Base-by-base conservation (phyloP, 495 filamentous ascomycete genomes). In the Rostrohypoxylon terebratum region DNA sequence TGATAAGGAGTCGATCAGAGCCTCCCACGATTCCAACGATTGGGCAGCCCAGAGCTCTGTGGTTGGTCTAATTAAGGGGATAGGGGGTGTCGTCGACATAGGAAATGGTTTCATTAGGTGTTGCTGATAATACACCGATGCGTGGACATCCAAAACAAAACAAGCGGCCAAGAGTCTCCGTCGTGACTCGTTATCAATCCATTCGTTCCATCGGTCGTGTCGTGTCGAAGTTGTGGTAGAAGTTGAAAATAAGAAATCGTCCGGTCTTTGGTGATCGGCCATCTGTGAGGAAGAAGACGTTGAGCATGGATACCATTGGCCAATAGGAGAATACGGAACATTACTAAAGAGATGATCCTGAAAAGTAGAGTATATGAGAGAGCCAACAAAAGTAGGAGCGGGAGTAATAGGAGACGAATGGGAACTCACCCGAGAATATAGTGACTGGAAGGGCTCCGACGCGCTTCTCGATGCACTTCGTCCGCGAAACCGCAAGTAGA, bases 401-500 rank as follows among this genome's bases (percentile, higher is more conserved):
- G 73, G 75, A 67, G 68, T 59, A 72, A 70, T 72, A 71, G 77
- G 73, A 73, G 72, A 80, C 75, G 71, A 72, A 77, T 66, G 55
- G 65, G 66, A 59, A 83, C 85, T 83, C 75, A 88, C 86, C 79
- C 84, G 81, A 74, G 77, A 78, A 77, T 83, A 87, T 63, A 88
- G 77, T 58, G 77, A 81, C 75, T 84, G 80, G 78, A 88, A 87
- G 63, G 77, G 76, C 66, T 81, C 79, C 62, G 85, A 87, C 59
- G 82, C 63, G 59, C 69, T 71, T 59, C 81, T 78, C 50, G 76
- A 71, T 33, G 78, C 81, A 75, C 82, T 85, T 55, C 81, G 80
- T 68, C 85, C 85, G 50, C 85, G 81, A 74, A 87, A 87, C 53
- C 82, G 81, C 44, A 81, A 79, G 66, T 86, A 88, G 67, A 84